phyloP scores from a whole-genome alignment of 2,329 filamentous ascomycete species.

The Dactylellina drechsleri region DNA sequence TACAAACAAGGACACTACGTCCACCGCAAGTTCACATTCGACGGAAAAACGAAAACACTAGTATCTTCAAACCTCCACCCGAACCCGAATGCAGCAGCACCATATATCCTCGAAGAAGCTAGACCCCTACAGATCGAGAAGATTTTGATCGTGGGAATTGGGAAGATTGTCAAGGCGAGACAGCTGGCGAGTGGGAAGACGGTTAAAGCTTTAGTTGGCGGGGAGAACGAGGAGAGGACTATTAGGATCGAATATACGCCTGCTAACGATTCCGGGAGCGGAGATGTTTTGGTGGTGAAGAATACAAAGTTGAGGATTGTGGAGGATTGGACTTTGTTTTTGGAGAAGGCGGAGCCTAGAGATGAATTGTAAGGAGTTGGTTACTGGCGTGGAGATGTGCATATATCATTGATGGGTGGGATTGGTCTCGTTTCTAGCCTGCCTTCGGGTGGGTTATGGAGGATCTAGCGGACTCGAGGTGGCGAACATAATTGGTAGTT shows the following conservation, averaged over 20 bases:
- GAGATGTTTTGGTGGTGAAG: constrained; percentile 69
- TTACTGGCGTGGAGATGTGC: neutral
- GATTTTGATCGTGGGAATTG: constrained; percentile 77
- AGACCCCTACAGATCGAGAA: constrained; percentile 80
- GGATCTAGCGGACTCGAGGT: too few species aligned
- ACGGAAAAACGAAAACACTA: constrained; percentile 68
- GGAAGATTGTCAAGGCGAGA: constrained; percentile 21
- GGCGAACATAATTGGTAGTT: too few species aligned
- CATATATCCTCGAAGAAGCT: constrained; percentile 79
- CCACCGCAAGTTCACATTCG: constrained; percentile 80
- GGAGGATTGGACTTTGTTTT: constrained; percentile 70
- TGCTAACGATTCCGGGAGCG: constrained; percentile 66
- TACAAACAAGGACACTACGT: constrained; percentile 87
- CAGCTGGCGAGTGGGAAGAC: constrained; percentile 78
- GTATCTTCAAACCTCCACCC: constrained; percentile 73
- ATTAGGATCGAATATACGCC: constrained; percentile 72
- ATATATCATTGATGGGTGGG: too few species aligned
- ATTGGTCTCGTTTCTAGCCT: too few species aligned
- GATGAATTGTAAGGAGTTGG: constrained; percentile 30
- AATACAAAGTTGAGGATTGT: constrained; percentile 71
- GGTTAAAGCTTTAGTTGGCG: constrained; percentile 67
- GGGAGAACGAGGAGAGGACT: constrained; percentile 67
- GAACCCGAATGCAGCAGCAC: constrained; percentile 62
- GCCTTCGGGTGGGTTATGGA: too few species aligned
- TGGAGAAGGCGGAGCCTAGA: constrained; percentile 63